Conservation (phyloP, 257 asterid genomes). For the Scutellaria barbata region DNA sequence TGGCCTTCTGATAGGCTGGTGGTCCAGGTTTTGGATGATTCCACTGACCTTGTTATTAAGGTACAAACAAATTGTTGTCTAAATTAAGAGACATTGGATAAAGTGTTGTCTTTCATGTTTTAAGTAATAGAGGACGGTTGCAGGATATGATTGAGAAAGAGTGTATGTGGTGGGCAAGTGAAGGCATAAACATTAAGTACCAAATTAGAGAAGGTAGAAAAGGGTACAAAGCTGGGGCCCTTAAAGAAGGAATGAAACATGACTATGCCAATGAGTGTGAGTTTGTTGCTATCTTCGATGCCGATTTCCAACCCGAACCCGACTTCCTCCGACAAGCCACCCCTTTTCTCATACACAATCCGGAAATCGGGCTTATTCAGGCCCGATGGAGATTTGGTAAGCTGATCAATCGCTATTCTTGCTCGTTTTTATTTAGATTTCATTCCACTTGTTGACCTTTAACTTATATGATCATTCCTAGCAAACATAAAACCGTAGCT, state of each 20-base stretch:
- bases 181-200: constrained; percentile 64
- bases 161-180: constrained; percentile 61
- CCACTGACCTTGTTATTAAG: constrained; percentile 66
- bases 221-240: constrained; percentile 77
- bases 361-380: constrained; percentile 61
- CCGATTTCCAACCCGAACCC: constrained; percentile 71
- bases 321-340: constrained; percentile 57
- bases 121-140: constrained; percentile 27
- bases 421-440: neutral
- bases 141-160: constrained; percentile 69
- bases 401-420: constrained; percentile 5
- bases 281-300: constrained; percentile 70
- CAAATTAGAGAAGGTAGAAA: constrained; percentile 56
- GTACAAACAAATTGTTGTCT: constrained; percentile 38
- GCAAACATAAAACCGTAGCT: too few relatives aligned
- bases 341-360: constrained; percentile 61
- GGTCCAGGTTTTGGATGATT: constrained; percentile 81
- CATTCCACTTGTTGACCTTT: too few relatives aligned
- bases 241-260: constrained; percentile 56
- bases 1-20: constrained; percentile 78
- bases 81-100: neutral
- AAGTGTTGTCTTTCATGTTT: neutral
- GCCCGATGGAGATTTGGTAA: constrained; percentile 78
- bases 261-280: constrained; percentile 57
- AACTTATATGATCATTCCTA: too few relatives aligned